These are phyloP conservation scores for Rhodosporidiobolus odoratus DNA, from an alignment of 768 basidiomycete species.

Conservation along the genomic window DNA sequence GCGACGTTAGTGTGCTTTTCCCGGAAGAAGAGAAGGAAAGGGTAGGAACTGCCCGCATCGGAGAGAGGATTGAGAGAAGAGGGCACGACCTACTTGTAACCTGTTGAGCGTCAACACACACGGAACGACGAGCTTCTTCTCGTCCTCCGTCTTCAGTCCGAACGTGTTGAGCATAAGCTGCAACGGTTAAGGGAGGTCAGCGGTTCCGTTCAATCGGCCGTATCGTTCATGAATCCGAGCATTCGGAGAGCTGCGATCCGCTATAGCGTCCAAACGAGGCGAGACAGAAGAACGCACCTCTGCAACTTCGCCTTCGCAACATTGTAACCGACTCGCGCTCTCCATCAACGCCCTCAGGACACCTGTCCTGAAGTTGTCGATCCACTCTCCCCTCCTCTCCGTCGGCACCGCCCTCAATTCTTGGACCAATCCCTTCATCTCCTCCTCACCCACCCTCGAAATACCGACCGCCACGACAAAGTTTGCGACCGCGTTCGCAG, in stretches of 20 bases:
- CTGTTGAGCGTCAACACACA: conserved; percentile 58
- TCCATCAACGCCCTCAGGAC: conserved; percentile 72
- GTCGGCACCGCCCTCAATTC: conserved; percentile 60
- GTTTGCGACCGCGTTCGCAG: conserved; percentile 85
- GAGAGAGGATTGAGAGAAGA: neutral
- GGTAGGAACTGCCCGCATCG: neutral
- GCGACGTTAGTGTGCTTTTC: too few species aligned
- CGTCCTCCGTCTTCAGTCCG: conserved; percentile 54
- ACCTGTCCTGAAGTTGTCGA: conserved; percentile 68
- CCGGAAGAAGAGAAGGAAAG: neutral
- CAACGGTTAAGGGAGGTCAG: neutral
- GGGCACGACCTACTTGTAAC: conserved; percentile 42
- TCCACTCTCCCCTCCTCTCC: conserved; percentile 46
- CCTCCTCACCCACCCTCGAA: conserved; percentile 56
- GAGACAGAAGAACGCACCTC: conserved; percentile 51
- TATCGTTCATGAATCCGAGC: neutral
- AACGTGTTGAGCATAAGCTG: conserved; percentile 63
- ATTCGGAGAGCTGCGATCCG: neutral
- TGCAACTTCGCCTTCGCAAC: conserved; percentile 54
- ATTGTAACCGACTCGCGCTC: conserved; percentile 54
- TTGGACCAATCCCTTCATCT: conserved; percentile 56
- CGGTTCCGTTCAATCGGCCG: too few species aligned
- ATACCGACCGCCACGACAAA: conserved; percentile 82
- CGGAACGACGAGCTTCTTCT: conserved; percentile 57
- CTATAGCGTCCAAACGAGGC: too few species aligned